Evolutionary conservation across 1,284 basidiomycete genomes (phyloP).

Genomic region (Trametes versicolor): DNA sequence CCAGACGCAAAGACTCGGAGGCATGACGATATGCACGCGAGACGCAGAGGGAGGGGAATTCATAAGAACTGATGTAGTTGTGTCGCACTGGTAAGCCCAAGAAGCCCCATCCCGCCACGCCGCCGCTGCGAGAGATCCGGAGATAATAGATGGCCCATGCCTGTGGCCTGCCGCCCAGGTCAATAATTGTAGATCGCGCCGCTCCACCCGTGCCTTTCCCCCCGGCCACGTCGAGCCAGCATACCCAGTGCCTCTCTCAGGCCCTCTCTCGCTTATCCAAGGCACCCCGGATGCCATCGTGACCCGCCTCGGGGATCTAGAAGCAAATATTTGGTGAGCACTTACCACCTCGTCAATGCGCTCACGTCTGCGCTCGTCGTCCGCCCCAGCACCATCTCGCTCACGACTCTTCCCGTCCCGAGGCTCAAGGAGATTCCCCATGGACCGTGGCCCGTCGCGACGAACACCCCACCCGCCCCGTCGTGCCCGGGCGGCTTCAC

Average conservation of each 20-base stretch:
- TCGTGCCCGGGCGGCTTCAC: slow-evolving; percentile 32
- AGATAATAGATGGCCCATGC: slow-evolving; percentile 11
- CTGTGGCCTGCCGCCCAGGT: slow-evolving; percentile 5
- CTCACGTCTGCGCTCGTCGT: slow-evolving; percentile 45
- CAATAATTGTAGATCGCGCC: slow-evolving; percentile 8
- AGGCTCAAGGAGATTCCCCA: slow-evolving; percentile 51
- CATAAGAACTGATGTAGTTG: not conserved
- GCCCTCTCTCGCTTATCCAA: not conserved
- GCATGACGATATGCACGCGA: not conserved
- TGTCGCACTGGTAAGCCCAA: not conserved
- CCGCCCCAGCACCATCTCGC: slow-evolving; percentile 46
- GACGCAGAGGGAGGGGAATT: not conserved
- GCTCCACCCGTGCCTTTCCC: slow-evolving; percentile 5
- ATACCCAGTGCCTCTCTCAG: not conserved
- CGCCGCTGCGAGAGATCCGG: slow-evolving; percentile 7
- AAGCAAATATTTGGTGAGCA: slow-evolving; percentile 11
- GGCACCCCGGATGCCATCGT: not conserved
- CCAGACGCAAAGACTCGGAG: not conserved
- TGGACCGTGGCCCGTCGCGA: slow-evolving; percentile 49
- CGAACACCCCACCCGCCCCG: slow-evolving; percentile 41
- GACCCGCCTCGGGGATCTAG: not conserved
- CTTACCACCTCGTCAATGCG: slow-evolving; percentile 42
- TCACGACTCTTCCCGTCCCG: slow-evolving; percentile 47
- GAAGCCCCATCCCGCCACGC: not conserved
- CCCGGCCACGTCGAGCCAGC: slow-evolving; percentile 1